These are phyloP conservation scores for Colletotrichum salicis DNA, from an alignment of 2,329 filamentous ascomycete genomes.

Conservation along the genomic window DNA sequence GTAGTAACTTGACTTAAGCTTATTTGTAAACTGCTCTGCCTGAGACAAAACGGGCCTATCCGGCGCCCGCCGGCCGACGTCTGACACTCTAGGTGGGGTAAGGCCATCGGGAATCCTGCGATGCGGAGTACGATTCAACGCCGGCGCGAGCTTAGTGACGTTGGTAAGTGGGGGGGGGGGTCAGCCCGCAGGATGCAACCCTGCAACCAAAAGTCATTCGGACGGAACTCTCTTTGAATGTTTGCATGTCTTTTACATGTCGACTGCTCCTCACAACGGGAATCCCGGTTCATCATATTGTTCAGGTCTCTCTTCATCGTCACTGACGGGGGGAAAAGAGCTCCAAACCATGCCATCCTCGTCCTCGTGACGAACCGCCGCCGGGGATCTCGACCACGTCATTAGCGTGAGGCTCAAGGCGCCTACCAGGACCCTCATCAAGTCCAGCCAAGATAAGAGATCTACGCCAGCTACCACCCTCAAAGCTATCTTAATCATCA, in stretches of 20 bases:
- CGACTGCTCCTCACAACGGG: not conserved
- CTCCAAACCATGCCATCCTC: not conserved
- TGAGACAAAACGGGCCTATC: no score
- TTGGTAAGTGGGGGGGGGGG: not conserved
- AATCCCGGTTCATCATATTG: not conserved
- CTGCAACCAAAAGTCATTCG: constrained; percentile 17
- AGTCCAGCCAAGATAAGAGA: not conserved
- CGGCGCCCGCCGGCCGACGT: no score
- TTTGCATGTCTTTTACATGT: not conserved
- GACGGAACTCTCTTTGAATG: not conserved
- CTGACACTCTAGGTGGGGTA: no score
- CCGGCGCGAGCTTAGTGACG: not conserved
- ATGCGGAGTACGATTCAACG: not conserved
- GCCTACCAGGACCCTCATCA: not conserved
- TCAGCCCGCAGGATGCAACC: constrained; percentile 20
- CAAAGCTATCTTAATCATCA: no score
- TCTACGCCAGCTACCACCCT: not conserved
- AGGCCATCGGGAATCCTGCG: not conserved
- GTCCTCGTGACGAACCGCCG: constrained; percentile 5
- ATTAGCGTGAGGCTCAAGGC: not conserved
- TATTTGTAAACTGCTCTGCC: no score
- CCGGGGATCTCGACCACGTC: constrained; percentile 2
- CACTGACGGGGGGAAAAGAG: not conserved
- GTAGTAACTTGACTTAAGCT: no score
- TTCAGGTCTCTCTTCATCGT: not conserved